Base-by-base conservation (phyloP, 495 filamentous ascomycete species). In the Neurospora intermedia region DNA sequence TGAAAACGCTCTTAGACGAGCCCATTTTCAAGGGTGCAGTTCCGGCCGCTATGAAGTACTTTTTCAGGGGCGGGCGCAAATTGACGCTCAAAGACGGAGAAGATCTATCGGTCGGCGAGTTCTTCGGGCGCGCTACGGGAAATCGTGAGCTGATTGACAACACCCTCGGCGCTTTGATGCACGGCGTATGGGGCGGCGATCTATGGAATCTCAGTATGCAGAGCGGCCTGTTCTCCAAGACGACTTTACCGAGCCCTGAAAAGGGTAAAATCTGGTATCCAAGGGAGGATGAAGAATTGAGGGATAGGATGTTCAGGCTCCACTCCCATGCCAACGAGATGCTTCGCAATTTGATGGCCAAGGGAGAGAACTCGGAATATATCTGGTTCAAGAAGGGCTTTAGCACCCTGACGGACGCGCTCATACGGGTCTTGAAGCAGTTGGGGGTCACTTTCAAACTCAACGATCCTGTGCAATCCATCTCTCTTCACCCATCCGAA, bases 121-220 rank as follows among this genome's bases (percentile, higher is more conserved):
- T 92, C 77, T 82, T 94, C 27, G 79, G 82, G 3, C 84, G 90
- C 20, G 79, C 89, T 16, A 81, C 91, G 41, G 85, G 87, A 42
- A 80, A 84, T 11, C 76, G 77, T 13, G 78, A 85, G 4, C 46
- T 93, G 7, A 91, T 91, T 40, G 84, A 97, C 46, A 97, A 97
- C 75, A 35, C 98, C 2, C 78, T 90, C 3, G 97, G 93, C 4
- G 92, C 90, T 39, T 80, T 93, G n/a, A 79, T 91, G 35, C 96
- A 98, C 82, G 96, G 96, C 13, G 93, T 98, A 20, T 96, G 94
- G 77, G 96, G 94, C n/a, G 96, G 96, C 62, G 92, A 98, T 83
- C 89, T 97, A 46, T 88, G 91, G 77, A 85, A 91, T 78, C 84
- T 97, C 71, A 97, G 93, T 78, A 88, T 86, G 48, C 88, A 87